Base-by-base conservation (phyloP, 2,329 filamentous ascomycete species). In the Shiraia sp. region DNA sequence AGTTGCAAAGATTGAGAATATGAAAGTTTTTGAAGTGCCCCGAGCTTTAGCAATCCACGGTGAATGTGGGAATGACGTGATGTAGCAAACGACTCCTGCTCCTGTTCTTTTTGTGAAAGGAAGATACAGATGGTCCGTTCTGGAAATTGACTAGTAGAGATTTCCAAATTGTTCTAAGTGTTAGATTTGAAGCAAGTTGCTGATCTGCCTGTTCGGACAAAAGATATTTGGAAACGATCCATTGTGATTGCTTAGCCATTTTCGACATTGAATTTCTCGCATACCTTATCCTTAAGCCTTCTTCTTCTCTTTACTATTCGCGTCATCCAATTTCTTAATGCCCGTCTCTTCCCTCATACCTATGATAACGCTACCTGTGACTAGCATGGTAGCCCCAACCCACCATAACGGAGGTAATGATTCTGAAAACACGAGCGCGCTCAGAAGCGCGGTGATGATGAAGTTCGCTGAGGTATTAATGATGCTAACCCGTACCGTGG, bases 381-480 rank as follows among this genome's bases (percentile, higher is more conserved):
- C 84, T 8, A 92, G 74, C 58, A 91, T 69, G 3, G 79, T 74
- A 0, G 88, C 88, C 10, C 88, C 88, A 4, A 83, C 70, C 82
- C 86, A 91, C 88, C 88, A 92, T 28, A 90, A 71, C 8, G 80
- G 82, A 0, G 87, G 86, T 19, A 92, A 71, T 1, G 75, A 70
- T 71, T 92, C 88, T 15, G 80, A 77, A 67, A 92, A 92, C 53
- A 92, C 82, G 43, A 80, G 66, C 35, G 80, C 74, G 17, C 88
- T 87, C 14, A 91, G 74, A 6, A 91, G 51, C 6, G 88, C 88
- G 0, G 88, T 91, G 47, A 90, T 70, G 70, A 92, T 79, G 67
- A 92, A 92, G 71, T 92, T 92, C 42, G 86, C 79, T 10, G 86
- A 88, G 2, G 88, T 91, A 68, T 92, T 92, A 67, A 92, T 82